Evolutionary conservation across 148 eudicot species (phyloP).

Genomic region (Vaccinium vitisidaea): DNA sequence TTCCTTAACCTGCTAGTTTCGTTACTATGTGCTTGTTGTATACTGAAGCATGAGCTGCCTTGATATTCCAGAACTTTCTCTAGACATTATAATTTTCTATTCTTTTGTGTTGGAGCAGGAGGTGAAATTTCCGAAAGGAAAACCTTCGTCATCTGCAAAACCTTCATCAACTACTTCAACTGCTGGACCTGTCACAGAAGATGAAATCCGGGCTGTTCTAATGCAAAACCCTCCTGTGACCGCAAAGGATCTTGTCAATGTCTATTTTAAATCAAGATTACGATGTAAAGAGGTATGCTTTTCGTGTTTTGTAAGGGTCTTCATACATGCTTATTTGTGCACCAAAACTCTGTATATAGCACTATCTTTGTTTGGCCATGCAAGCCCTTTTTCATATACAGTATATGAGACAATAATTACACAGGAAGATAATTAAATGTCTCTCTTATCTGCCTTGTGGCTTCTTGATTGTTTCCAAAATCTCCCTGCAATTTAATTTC

Average conservation of each 20-base stretch:
- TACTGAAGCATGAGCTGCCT: neutral
- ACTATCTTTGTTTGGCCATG: neutral
- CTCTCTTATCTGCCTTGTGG: neutral
- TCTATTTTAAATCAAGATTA: constrained; percentile 71
- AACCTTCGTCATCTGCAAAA: constrained; percentile 39
- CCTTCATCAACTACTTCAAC: constrained; percentile 35
- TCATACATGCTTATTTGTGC: neutral
- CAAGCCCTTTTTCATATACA: neutral
- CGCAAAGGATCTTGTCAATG: constrained; percentile 72
- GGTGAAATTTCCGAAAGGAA: constrained; percentile 54
- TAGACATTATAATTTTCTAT: neutral
- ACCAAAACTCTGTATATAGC: no score
- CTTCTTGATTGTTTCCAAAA: neutral
- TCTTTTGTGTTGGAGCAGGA: constrained; percentile 43
- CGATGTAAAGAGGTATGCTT: constrained; percentile 56
- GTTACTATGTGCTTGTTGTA: neutral
- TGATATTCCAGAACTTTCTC: neutral
- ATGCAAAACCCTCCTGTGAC: constrained; percentile 66
- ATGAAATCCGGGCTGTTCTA: constrained; percentile 79
- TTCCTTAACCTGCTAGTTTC: neutral
- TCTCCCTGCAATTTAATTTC: no score
- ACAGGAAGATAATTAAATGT: neutral
- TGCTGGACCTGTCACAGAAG: constrained; percentile 86
- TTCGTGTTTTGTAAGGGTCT: neutral
- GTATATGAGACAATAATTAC: no score